Evolutionary conservation across 495 filamentous ascomycete species (phyloP).

Genomic region (Pseudomonodictys pantanalensis): DNA sequence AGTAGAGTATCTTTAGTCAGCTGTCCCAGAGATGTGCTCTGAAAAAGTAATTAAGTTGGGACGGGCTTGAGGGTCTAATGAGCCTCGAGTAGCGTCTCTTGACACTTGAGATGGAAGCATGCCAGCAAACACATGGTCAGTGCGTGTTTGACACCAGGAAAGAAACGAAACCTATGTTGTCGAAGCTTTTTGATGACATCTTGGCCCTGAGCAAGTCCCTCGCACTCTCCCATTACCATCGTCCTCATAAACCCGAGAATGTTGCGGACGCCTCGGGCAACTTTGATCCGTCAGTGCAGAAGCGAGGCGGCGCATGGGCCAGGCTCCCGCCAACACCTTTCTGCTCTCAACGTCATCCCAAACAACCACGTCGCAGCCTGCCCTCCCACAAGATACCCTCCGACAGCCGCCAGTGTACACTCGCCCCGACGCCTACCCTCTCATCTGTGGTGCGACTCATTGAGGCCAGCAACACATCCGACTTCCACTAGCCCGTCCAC

Average conservation of each 20-base stretch:
- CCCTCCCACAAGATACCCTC: neutral
- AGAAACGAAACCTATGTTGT: no score
- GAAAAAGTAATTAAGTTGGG: no score
- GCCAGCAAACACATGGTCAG: no score
- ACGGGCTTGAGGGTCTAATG: no score
- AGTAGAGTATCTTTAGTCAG: no score
- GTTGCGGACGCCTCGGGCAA: neutral
- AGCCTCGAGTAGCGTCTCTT: no score
- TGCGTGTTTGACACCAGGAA: no score
- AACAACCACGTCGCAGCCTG: conserved; percentile 24
- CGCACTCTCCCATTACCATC: no score
- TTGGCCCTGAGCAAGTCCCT: no score
- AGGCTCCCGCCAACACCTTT: conserved; percentile 8
- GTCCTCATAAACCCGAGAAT: neutral
- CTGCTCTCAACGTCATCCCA: conserved; percentile 28
- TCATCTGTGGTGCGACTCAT: neutral
- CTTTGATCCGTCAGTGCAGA: conserved; percentile 14
- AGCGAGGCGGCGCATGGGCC: neutral
- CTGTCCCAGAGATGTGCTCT: no score
- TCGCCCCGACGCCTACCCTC: neutral
- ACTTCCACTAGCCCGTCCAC: neutral
- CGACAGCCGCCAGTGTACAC: neutral
- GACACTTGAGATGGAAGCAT: no score
- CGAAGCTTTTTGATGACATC: no score
- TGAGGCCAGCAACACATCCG: conserved; percentile 6